Base-by-base conservation (phyloP, 768 basidiomycete species). In the Pleurotus pulmonarius region DNA sequence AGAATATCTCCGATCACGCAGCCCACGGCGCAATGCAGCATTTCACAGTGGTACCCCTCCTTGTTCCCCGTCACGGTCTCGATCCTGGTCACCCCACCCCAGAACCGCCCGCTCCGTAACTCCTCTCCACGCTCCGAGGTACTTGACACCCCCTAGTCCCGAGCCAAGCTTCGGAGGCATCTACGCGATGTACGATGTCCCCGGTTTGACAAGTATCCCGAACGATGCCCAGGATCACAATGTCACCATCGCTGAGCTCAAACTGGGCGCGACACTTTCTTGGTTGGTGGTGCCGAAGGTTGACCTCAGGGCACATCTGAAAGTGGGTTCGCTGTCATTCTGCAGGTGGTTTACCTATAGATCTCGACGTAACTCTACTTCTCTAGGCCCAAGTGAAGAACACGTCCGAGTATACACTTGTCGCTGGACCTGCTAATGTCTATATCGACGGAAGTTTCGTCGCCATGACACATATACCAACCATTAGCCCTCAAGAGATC, bases 151-250 rank as follows among this genome's bases (percentile, higher is more conserved):
- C 29, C 8, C 29, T 9, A 7, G 8, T 11, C 29, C 29, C 29
- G 9, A 25, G 24, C 9, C 25, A 16, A 6, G 24, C 11, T n/a
- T 25, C 29, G 15, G 39, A n/a, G 45, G 73, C 1, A 72, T 71
- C 18, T 62, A 75, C 41, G 74, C 60, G 47, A 76, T 76, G 11
- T 77, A 74, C 1, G 78, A 74, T 56, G 69, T 78, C 11, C 76
- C 77, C 0, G 78, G 79, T 0, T 58, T 71, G 11, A 73, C 76
- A 38, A 71, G 63, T 12, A 68, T 81, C n/a, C 72, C 70, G 40
- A 75, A 78, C 57, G 68, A 67, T 3, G 68, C 60, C 3, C 60
- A 68, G 4, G 75, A 76, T 49, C 78, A 70, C 34, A 72, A 65
- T 37, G 73, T 79, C 7, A 77, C 51, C 16, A 52, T 52, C n/a